Base-by-base conservation (phyloP, 108 stramenopile genomes). In the Conticribra weissflogii region DNA sequence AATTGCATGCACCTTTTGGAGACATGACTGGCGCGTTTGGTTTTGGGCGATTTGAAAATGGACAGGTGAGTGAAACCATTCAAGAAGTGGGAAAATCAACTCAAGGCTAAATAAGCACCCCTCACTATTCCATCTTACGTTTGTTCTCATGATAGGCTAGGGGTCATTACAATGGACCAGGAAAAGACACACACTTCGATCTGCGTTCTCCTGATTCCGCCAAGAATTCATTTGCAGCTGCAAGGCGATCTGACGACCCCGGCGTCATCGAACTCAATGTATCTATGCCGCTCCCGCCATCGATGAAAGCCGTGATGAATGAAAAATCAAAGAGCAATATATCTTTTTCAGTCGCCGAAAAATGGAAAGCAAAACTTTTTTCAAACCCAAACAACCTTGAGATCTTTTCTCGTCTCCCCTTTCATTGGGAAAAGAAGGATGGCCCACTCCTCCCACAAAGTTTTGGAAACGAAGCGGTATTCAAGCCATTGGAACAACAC, bases 1-100 rank as follows among this genome's bases (percentile, higher is more conserved):
- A 76, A 14, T 50, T 59, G 23, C 68, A 76, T 55, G 58, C 84
- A 17, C 85, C 87, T 7, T 79, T 81, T 51, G 74, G 74, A 19
- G 81, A 78, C 41, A 76, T 81, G 34, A 68, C 77, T 31, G 88
- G 88, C 9, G 63, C 75, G 8, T 74, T 90, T 61, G 86, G 85
- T 16, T 86, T 82, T 65, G 89, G 89, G 18, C 51, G 79, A 45
- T 87, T 72, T 57, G 86, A 87, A 32, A 85, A 74, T 33, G 89
- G 89, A 22, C 79, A n/a, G n/a, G n/a, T n/a, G n/a, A n/a, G n/a
- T n/a, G n/a, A n/a, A n/a, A n/a, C n/a, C n/a, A n/a, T n/a, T n/a
- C n/a, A n/a, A n/a, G n/a, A n/a, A n/a, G n/a, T n/a, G n/a, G n/a
- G n/a, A n/a, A n/a, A n/a, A n/a, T n/a, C n/a, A n/a, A n/a, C n/a